Conservation (phyloP, 2,329 filamentous ascomycete genomes). For the Colletotrichum godetiae region DNA sequence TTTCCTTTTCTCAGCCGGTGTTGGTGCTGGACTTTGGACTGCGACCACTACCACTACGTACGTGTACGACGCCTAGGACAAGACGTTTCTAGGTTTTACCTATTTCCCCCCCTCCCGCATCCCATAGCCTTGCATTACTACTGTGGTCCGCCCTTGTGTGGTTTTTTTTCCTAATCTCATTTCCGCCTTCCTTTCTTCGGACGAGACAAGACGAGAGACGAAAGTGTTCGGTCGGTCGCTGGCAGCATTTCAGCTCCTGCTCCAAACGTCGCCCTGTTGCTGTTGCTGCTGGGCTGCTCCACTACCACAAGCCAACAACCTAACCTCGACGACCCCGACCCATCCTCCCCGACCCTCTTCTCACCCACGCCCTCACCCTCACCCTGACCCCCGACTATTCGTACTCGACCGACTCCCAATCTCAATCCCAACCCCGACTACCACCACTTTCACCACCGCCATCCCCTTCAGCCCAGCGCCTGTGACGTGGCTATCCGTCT, state of each 20-base stretch:
- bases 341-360: slow-evolving; percentile 28
- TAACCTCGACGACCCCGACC: slow-evolving; percentile 33
- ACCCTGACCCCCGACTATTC: slow-evolving; percentile 31
- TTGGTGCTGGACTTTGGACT: slow-evolving; percentile 10
- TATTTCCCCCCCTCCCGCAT: neutral
- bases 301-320: slow-evolving; percentile 33
- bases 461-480: slow-evolving; percentile 32
- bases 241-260: slow-evolving; percentile 23
- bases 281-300: slow-evolving; percentile 14
- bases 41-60: slow-evolving; percentile 1
- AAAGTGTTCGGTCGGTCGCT: slow-evolving; percentile 12
- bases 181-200: neutral
- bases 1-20: slow-evolving; percentile 14
- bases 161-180: neutral
- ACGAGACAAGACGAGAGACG: neutral
- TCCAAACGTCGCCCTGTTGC: slow-evolving; percentile 26
- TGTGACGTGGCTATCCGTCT: slow-evolving; percentile 31
- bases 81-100: slow-evolving; percentile 2
- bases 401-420: slow-evolving; percentile 31
- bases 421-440: slow-evolving; percentile 8
- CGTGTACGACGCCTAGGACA: neutral
- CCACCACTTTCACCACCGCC: slow-evolving; percentile 19
- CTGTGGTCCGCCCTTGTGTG: neutral
- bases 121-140: slow-evolving; percentile 6
- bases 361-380: slow-evolving; percentile 20